Base-by-base conservation (phyloP, 2,329 filamentous ascomycete species). In the Fusarium sp. region DNA sequence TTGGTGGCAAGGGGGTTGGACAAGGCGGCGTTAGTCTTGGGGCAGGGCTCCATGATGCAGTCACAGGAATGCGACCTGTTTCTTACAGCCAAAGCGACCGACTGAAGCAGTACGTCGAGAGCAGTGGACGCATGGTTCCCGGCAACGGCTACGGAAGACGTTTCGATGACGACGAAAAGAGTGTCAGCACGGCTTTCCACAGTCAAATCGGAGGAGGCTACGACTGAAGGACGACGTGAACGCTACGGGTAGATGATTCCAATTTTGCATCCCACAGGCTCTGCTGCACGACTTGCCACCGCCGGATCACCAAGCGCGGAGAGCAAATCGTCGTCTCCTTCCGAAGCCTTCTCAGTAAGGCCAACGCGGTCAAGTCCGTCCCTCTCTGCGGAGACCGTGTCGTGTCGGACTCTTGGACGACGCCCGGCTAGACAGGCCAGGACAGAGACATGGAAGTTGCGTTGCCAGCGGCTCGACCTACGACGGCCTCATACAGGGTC, bases 141-240 rank as follows among this genome's bases (percentile, higher is more conserved):
- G 85, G 87, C 68, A 93, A 90, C 78, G 89, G 91, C 53, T 93
- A 88, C 76, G 90, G 88, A 54, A 91, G 91, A 74, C 86, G 85
- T 53, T 89, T 91, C 66, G 96, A 99, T 72, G 96, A 99, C 72
- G 96, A 98, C 78, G 94, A 96, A 76, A 94, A 96, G 82, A 98
- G 95, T 81, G 90, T 98, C 75, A 97, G 94, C 77, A 98, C 96
- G 53, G 95, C 95, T 49, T 99, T 98, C 82, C 95, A 95, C 66
- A 98, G 94, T 83, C 96, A 98, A 81, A 90, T 98, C 72, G 94
- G 93, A 68, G 84, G 86, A 20, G 84, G 85, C 63, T 87, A 86
- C 71, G 85, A 87, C 76, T 86, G 84, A 86, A 77, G 53, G 67
- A 72, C 54, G 28, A 58, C 38, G 57, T 64, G 68, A 74, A 68